These are phyloP conservation scores for Malassezia globosa DNA, from an alignment of 1,284 basidiomycete species.

Conservation along the genomic window DNA sequence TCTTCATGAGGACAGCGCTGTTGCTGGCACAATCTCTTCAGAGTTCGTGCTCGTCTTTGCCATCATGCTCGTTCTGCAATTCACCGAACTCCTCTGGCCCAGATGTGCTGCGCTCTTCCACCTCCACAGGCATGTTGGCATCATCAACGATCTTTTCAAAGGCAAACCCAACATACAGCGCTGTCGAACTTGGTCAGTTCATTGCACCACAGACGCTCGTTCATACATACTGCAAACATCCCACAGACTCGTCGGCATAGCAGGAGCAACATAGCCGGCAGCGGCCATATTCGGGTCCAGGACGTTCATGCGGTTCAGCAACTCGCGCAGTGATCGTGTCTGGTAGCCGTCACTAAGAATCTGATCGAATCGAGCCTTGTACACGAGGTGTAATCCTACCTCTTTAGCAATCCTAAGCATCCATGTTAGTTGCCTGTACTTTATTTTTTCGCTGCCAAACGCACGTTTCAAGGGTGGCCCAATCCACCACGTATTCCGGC, in stretches of 20 bases:
- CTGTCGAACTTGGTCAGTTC: too few species aligned
- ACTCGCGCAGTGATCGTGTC: slow-evolving; percentile 17
- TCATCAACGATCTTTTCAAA: slow-evolving; percentile 29
- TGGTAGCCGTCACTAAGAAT: slow-evolving; percentile 29
- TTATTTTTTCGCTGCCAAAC: slow-evolving; percentile 47
- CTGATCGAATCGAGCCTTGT: slow-evolving; percentile 64
- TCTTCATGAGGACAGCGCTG: too few species aligned
- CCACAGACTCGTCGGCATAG: slow-evolving; percentile 37
- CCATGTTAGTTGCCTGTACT: background rate
- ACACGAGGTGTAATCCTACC: slow-evolving; percentile 64
- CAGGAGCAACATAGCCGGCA: slow-evolving; percentile 14
- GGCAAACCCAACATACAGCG: slow-evolving; percentile 38
- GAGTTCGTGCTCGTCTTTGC: too few species aligned
- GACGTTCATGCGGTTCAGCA: slow-evolving; percentile 29
- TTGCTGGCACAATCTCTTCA: too few species aligned
- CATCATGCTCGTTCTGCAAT: too few species aligned
- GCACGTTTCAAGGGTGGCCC: slow-evolving; percentile 82
- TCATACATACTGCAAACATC: slow-evolving; percentile 29
- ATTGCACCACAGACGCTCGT: too few species aligned
- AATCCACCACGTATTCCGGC: slow-evolving; percentile 88
- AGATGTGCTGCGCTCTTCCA: too few species aligned
- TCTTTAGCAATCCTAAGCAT: slow-evolving; percentile 75
- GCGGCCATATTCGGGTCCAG: slow-evolving; percentile 18
- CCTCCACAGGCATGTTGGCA: too few species aligned
- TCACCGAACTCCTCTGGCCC: too few species aligned